Evolutionary conservation across 352 stramenopile genomes (phyloP).

Genomic region (Saprolegnia parasitica): DNA sequence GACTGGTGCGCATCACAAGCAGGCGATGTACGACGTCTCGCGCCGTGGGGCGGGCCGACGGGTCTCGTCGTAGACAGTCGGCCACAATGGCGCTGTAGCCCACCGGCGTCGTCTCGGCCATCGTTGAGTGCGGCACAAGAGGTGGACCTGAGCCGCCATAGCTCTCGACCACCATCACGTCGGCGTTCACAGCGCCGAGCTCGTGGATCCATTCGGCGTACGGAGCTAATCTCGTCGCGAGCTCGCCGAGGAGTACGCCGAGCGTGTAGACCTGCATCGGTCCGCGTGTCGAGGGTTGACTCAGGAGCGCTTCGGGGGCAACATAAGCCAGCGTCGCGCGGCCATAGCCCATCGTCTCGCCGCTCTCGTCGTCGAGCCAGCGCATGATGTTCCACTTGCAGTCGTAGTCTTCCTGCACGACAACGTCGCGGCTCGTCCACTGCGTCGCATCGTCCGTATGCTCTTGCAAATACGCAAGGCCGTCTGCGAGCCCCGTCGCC

Average conservation of each 20-base stretch:
- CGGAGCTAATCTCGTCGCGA: constrained; percentile 10
- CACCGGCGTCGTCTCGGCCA: constrained; percentile 5
- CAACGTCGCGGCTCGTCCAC: constrained; percentile 5
- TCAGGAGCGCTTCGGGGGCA: constrained; percentile 2
- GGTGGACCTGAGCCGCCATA: not conserved
- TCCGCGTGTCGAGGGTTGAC: not conserved
- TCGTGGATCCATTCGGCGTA: constrained; percentile 4
- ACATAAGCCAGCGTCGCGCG: constrained; percentile 1
- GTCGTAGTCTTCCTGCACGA: constrained; percentile 7
- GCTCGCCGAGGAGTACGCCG: constrained; percentile 18
- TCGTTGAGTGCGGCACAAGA: not conserved
- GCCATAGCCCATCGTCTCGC: not conserved
- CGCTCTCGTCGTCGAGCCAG: not conserved
- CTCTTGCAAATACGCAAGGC: constrained; percentile 1
- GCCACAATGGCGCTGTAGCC: constrained; percentile 2
- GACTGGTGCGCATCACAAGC: not conserved
- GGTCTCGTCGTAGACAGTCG: constrained; percentile 8
- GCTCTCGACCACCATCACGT: not conserved
- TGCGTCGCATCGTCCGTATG: not conserved
- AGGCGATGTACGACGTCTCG: constrained; percentile 5
- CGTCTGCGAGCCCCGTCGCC: constrained; percentile 10
- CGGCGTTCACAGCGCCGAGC: constrained; percentile 3
- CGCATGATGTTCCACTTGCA: constrained; percentile 4
- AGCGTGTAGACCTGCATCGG: constrained; percentile 11
- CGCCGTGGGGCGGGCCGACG: not conserved